Base-by-base conservation (phyloP, 352 stramenopile genomes). In the Albugo candida region DNA sequence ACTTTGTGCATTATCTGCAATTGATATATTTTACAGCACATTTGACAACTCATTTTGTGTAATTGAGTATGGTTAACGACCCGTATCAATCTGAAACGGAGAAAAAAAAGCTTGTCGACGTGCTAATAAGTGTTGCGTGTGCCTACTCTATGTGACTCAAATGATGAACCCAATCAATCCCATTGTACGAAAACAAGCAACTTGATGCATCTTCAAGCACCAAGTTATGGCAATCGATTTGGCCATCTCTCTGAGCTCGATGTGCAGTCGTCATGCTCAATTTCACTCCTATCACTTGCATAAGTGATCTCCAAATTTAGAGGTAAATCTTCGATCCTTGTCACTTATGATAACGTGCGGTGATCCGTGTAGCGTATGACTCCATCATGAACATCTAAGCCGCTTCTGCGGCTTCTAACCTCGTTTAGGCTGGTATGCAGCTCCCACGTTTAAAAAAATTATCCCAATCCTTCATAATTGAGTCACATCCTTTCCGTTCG, bases 11-110 rank as follows among this genome's bases (percentile, higher is more conserved):
- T 41, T 50, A 14, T 49, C 21, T n/a, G 36, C 42, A 8, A 12
- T 1, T 14, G 1, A 16, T 5, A 16, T 24, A 34, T 17, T 37
- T 16, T 38, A 10, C 2, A 10, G n/a, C 4, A 6, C 14, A 41
- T 24, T 47, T 11, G 2, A 47, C 8, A 47, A 2, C 38, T 34
- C 16, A 18, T 24, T 37, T 31, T 11, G 40, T 20, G 21, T 36
- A 18, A 1, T 17, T 2, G 14, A 37, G 35, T 31, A 48, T 13
- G 20, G 14, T 21, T 18, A 8, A 17, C 40, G 40, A 17, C 47
- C 53, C 17, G 34, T 59, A 48, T 64, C 58, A 19, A 64, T 13
- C 17, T 64, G 51, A 27, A 64, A 64, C 0, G 54, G 53, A 34
- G 58, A 41, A 17, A 36, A 1, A 49, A 17, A 62, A n/a, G 4